Evolutionary conservation across 2,329 filamentous ascomycete genomes (phyloP), one percentile per base, ranked within the genome.

Genomic region (Sclerotinia trifoliorum): DNA sequence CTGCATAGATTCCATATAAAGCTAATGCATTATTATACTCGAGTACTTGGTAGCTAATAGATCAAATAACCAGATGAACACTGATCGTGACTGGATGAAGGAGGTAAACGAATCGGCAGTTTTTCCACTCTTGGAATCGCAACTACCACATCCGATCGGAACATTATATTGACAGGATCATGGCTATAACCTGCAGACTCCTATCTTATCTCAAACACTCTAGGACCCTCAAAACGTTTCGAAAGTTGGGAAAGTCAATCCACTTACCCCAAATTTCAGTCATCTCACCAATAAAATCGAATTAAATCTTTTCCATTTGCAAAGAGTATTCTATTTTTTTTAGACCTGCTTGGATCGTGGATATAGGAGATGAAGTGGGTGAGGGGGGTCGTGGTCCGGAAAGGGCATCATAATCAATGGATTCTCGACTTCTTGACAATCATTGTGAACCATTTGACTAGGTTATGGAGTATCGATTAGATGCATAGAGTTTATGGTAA

Each of bases 351-450:
- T 66, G 49, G n/a, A 42, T 15, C 52, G 29, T 66, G 49, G n/a
- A 32, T 15, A 21, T 19, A 29, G 17, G 52, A 29, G 64, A 60
- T 66, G 42, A 66, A 35, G 29, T 54, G 21, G 29, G 3, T 39
- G 11, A 39, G 2, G 39, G 13, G 39, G 11, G 13, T 24, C 17
- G 17, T 39, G 39, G 3, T 26, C 35, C 17, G n/a, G 5, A 19
- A 21, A 32, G 24, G 17, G 19, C 39, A 42, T 64, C 32, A 39
- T 35, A 13, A n/a, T 58, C 17, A 66, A 66, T 58, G 49, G 58
- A 51, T 66, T 49, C 64, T 35, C 54, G 42, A 66, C 64, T 46
- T 24, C 64, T 66, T 66, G 54, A n/a, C 51, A 42, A 17, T 64
- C n/a, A 35, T 29, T 26, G 32, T 29, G 8, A 42, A 64, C 15